Base-by-base conservation (phyloP, 1,139 yeast genomes). In the Geotrichum macrosporum region DNA sequence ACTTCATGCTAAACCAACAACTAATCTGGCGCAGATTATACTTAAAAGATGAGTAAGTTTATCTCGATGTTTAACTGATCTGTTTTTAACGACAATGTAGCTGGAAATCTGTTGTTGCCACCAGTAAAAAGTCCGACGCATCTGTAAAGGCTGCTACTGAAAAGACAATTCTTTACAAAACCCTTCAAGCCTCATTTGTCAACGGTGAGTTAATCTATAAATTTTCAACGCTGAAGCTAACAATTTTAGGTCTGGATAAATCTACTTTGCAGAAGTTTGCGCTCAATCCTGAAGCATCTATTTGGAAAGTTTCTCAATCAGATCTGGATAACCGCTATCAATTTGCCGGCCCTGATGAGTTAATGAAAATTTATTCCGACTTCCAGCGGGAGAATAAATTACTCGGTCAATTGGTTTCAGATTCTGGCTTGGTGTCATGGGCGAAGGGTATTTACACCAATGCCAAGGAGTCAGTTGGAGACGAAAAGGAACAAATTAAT, bases 21-120 rank as follows among this genome's bases (percentile, higher is more conserved):
- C 59, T 73, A 13, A 67, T 82, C 1, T 84, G 94, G 92, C 69
- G 80, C 56, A 70, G 92, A 50, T 70, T 83, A 40, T 66, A 84
- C 8, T 57, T 78, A n/a, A 71, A 76, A 1, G 82, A 80, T 54
- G 76, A 79, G 35, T 46, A 35, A 33, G 48, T 45, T 24, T 6
- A n/a, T n/a, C n/a, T n/a, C n/a, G n/a, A n/a, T n/a, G n/a, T n/a
- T n/a, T n/a, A n/a, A n/a, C n/a, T n/a, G n/a, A n/a, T n/a, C n/a
- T n/a, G n/a, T n/a, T n/a, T n/a, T n/a, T n/a, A n/a, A n/a, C n/a
- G n/a, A n/a, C n/a, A 24, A 24, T 10, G 6, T 37, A 44, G 47
- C 55, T 81, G 87, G 85, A 51, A 60, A 5, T 58, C 61, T 12
- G 60, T 78, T 19, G 63, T 68, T n/a, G 64, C 69, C 26, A 69